phyloP scores from a whole-genome alignment of 1,284 basidiomycete genomes.

The Malassezia furfur region DNA sequence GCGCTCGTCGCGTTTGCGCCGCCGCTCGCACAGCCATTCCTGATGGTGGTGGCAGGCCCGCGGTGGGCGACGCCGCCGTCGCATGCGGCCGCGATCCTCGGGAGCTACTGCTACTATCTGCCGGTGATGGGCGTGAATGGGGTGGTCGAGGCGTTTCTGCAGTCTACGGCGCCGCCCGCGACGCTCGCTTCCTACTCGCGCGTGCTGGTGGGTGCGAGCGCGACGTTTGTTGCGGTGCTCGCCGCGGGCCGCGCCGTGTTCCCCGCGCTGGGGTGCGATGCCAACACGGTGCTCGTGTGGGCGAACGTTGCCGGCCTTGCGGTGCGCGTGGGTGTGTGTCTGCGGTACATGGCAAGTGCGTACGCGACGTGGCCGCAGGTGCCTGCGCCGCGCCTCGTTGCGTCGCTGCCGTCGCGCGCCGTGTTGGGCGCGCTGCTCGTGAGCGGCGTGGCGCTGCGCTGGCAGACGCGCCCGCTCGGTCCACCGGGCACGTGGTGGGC shows the following conservation, averaged over 20 bases:
- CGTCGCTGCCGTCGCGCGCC: neutral
- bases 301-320: conserved; percentile 8
- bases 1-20: conserved; percentile 28
- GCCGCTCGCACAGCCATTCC: conserved; percentile 26
- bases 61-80: conserved; percentile 30
- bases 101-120: conserved; percentile 34
- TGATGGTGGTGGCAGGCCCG: conserved; percentile 36
- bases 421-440: neutral
- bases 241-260: neutral
- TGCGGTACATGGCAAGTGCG: neutral
- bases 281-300: conserved; percentile 1
- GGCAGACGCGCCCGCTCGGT: neutral
- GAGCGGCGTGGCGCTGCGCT: neutral
- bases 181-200: conserved; percentile 27
- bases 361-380: neutral
- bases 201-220: conserved; percentile 28
- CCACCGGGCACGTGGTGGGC: neutral
- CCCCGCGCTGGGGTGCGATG: neutral
- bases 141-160: conserved; percentile 40
- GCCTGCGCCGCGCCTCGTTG: neutral
- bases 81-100: conserved; percentile 31
- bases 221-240: conserved; percentile 23
- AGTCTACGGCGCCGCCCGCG: conserved; percentile 22
- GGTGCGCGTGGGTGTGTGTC: conserved; percentile 7
- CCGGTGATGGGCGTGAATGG: conserved; percentile 45